Conservation (phyloP, 768 basidiomycete species). For the Termitomyces sp. region DNA sequence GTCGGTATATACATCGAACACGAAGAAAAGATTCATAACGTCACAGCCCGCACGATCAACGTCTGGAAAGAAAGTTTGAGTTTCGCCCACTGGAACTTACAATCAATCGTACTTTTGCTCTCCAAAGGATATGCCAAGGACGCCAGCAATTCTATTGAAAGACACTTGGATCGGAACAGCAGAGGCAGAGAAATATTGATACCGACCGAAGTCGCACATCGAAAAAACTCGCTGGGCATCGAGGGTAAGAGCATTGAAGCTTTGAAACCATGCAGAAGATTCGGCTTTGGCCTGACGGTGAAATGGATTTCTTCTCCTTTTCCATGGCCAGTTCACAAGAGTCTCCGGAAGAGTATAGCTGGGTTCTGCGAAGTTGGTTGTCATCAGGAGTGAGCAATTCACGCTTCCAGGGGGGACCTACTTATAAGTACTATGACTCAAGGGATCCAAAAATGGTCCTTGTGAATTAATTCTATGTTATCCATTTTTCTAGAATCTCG, state of each 20-base stretch:
- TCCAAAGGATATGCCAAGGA: slow-evolving; percentile 30
- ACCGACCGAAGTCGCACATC: slow-evolving; percentile 34
- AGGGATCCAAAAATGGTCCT: too few species aligned
- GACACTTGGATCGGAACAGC: too few species aligned
- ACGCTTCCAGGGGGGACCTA: neutral
- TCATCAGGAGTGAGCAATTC: neutral
- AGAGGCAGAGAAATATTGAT: neutral
- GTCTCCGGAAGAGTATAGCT: slow-evolving; percentile 27
- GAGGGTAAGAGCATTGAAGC: slow-evolving; percentile 28
- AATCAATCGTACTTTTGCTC: slow-evolving; percentile 21
- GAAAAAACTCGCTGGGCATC: slow-evolving; percentile 34
- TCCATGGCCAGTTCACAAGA: slow-evolving; percentile 39
- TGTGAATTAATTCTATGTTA: too few species aligned
- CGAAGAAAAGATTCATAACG: slow-evolving; percentile 34
- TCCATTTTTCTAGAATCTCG: too few species aligned
- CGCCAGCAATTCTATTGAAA: slow-evolving; percentile 16
- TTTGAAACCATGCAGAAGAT: slow-evolving; percentile 31
- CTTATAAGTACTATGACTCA: neutral
- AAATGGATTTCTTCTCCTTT: slow-evolving; percentile 30
- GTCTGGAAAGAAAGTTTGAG: slow-evolving; percentile 8
- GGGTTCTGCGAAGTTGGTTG: neutral
- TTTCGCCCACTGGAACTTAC: neutral
- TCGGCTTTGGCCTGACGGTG: slow-evolving; percentile 27
- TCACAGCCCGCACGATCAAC: slow-evolving; percentile 34
- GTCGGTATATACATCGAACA: slow-evolving; percentile 49